Evolutionary conservation across 257 asterid genomes (phyloP).

Genomic region (Solanum corneliomulleri): DNA sequence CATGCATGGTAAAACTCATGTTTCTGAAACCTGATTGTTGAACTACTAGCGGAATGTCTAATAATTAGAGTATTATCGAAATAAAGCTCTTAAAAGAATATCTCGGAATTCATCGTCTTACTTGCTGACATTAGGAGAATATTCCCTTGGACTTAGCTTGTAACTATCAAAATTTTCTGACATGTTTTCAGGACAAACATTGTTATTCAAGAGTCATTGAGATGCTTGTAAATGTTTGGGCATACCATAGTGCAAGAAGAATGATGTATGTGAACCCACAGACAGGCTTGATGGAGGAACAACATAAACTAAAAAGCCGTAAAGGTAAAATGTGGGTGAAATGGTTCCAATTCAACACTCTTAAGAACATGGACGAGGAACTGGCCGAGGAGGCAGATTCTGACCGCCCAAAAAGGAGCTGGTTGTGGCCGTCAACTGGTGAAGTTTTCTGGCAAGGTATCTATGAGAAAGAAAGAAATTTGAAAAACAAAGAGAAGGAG

Average conservation of each 20-base stretch:
- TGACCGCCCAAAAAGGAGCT: conserved; percentile 42
- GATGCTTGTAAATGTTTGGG: conserved; percentile 88
- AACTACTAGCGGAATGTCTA: not conserved
- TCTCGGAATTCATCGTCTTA: not conserved
- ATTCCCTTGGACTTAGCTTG: not conserved
- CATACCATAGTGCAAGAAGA: conserved; percentile 82
- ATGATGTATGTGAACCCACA: conserved; percentile 69
- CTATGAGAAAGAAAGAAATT: conserved; percentile 51
- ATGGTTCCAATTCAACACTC: conserved; percentile 67
- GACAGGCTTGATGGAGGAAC: conserved; percentile 71
- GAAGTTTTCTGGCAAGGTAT: conserved; percentile 83
- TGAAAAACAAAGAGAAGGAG: conserved; percentile 56
- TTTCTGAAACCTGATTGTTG: not conserved
- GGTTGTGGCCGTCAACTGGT: conserved; percentile 95
- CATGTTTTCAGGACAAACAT: conserved; percentile 66
- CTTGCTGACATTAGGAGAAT: not conserved
- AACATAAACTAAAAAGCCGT: conserved; percentile 49
- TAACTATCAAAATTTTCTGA: not conserved
- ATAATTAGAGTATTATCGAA: not conserved
- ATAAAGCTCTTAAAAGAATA: not conserved
- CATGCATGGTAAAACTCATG: not conserved
- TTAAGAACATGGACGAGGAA: conserved; percentile 86
- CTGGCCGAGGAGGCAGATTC: conserved; percentile 75
- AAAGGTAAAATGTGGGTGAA: conserved; percentile 86
- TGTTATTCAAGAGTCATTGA: conserved; percentile 83